Evolutionary conservation across 176 grass and related monocot genomes (phyloP).

Genomic region (Pontederia paniculata): DNA sequence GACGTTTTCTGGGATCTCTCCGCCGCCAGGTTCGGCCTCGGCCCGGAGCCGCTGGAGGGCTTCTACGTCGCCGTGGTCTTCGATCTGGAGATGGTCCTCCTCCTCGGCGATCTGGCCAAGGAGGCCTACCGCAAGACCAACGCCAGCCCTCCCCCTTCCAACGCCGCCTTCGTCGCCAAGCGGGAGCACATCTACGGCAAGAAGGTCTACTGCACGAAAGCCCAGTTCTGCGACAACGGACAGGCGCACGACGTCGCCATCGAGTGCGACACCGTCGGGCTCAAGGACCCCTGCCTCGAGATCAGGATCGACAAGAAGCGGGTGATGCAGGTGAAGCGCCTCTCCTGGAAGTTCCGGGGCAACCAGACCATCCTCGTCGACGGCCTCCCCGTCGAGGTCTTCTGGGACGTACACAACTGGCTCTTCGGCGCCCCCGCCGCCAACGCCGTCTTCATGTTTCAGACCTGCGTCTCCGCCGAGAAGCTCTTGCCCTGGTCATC

Average conservation of each 20-base stretch:
- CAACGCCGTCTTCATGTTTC: slow-evolving; percentile 70
- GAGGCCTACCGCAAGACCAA: slow-evolving; percentile 51
- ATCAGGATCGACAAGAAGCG: slow-evolving; percentile 56
- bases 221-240: slow-evolving; percentile 50
- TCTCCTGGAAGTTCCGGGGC: slow-evolving; percentile 59
- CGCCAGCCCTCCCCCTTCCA: slow-evolving; percentile 25
- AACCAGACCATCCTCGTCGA: slow-evolving; percentile 66
- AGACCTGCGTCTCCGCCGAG: slow-evolving; percentile 48
- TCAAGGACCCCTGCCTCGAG: slow-evolving; percentile 60
- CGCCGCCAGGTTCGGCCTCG: slow-evolving; percentile 40
- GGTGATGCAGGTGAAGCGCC: slow-evolving; percentile 51
- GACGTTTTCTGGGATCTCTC: slow-evolving; percentile 65
- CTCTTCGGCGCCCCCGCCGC: slow-evolving; percentile 36
- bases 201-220: slow-evolving; percentile 48
- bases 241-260: slow-evolving; percentile 46
- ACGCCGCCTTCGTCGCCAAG: slow-evolving; percentile 45
- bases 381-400: slow-evolving; percentile 58
- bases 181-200: slow-evolving; percentile 61
- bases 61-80: slow-evolving; percentile 57
- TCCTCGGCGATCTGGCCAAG: slow-evolving; percentile 55
- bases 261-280: slow-evolving; percentile 33
- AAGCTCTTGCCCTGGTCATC: slow-evolving; percentile 49
- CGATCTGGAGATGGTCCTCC: slow-evolving; percentile 51
- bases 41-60: slow-evolving; percentile 34
- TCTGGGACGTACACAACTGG: slow-evolving; percentile 69